These are phyloP conservation scores for Edaphochlamys debaryana DNA, from an alignment of 139 green algal genomes.

Conservation along the genomic window DNA sequence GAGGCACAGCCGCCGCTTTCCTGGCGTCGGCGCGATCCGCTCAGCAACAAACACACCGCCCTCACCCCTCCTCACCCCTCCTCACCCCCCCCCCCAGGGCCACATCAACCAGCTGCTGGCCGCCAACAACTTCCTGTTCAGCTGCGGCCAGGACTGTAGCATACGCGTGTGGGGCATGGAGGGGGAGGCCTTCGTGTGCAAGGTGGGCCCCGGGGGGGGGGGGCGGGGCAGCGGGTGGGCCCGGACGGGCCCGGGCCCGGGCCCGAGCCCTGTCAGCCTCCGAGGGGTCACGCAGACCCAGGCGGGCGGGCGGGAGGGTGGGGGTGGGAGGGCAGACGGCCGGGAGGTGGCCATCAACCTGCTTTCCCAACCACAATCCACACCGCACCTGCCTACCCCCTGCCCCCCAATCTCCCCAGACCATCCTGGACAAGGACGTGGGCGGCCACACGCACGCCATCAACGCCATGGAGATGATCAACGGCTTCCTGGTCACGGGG, in stretches of 20 bases:
- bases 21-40: no score
- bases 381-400: no score
- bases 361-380: no score
- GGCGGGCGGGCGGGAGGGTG: neutral
- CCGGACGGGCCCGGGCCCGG: no score
- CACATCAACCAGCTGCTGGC: constrained; percentile 41
- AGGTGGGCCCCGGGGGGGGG: neutral
- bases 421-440: constrained; percentile 33
- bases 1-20: no score
- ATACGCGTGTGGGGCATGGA: constrained; percentile 45
- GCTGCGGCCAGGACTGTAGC: constrained; percentile 29
- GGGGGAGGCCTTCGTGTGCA: constrained; percentile 35
- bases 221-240: neutral
- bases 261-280: no score
- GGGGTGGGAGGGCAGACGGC: no score
- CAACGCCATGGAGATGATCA: constrained; percentile 29
- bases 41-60: no score
- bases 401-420: no score
- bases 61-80: no score
- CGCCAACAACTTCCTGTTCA: constrained; percentile 40
- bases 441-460: constrained; percentile 27
- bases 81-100: constrained; percentile 8
- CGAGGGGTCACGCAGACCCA: neutral
- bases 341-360: no score
- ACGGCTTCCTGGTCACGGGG: constrained; percentile 31